Evolutionary conservation across 2,329 filamentous ascomycete genomes (phyloP), one percentile per base, ranked within the genome.

Genomic region (Pseudohalonectria lignicola): DNA sequence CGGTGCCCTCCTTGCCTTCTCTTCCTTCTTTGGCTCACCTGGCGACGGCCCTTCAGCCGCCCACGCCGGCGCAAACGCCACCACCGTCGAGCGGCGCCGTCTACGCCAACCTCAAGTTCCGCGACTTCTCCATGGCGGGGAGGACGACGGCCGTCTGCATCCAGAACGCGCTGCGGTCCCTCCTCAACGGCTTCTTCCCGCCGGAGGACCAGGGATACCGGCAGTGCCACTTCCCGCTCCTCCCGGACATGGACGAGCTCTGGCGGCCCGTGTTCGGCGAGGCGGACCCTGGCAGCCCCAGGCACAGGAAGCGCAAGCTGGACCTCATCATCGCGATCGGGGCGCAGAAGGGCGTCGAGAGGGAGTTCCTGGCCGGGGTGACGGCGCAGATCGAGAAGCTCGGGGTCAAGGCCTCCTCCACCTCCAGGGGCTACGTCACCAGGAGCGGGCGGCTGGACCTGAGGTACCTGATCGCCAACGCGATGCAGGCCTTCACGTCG

Each of bases 311-410:
- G 29, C 57, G 61, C 25, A 63, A 60, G 28, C 54, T 75, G 11
- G 73, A 79, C 45, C 63, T 78, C 35, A 74, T 81, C 4, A 52
- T 81, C 11, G 75, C 75, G 3, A 59, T 81, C 16, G 76, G 76
- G 4, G 64, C 67, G 4, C 72, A 80, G 45, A 60, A 61, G 18
- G 67, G 64, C 2, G 73, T 79, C 2, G 63, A 62, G 21, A 67
- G 61, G 42, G 62, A 66, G 2, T 71, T 74, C 35, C 56, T 67
- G 5, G 56, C 62, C 2, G 55, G 62, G 5, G 60, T 79, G 8
- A 64, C 62, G 3, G 62, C 64, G 1, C 66, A 67, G 39, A 51
- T 81, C 10, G 74, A 79, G 46, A 68, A 63, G 39, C 55, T 79
- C 4, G 75, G 74, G 0, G 61, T 54, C 6, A 71, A 71, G 41